Base-by-base conservation (phyloP, 2,329 filamentous ascomycete species). In the Pseudocercospora fijiensis region DNA sequence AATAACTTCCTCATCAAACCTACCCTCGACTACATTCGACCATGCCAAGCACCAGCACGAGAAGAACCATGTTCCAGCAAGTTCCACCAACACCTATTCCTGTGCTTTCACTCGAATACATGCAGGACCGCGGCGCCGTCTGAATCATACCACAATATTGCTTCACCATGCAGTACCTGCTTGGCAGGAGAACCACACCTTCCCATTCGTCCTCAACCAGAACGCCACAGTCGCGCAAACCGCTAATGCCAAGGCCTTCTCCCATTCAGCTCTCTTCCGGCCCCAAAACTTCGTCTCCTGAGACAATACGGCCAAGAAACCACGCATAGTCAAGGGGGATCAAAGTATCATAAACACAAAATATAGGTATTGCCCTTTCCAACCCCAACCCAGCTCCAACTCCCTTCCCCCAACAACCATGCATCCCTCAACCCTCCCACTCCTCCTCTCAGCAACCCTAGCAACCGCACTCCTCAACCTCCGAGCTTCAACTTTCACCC, bases 201-300 rank as follows among this genome's bases (percentile, higher is more conserved):
- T 49, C 24, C 26, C 7, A 53, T 53, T 30, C 49, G 49, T 28
- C 16, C 49, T 28, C 37, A 41, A 24, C 26, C 11, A 28, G 22
- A 53, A n/a, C 49, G 49, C 49, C 49, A 53, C 49, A 53, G 26
- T 53, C 28, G 26, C 28, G 28, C 49, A 53, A 13, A 53, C 49
- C 22, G 49, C 5, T 30, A 53, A 53, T 53, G 49, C 49, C 49
- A 53, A 53, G 49, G 1, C 6, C 37, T 13, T 13, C 30, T 33
- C 30, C 2, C 30, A 26, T 26, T 51, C 47, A 30, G 24, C 49
- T 53, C 37, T 13, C 37, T 41, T 41, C 37, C 5, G 1, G 13
- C 37, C 16, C 18, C 16, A 18, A 41, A n/a, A 41, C 26, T 28
- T 53, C 49, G 49, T 52, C 10, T 52, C 24, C 13, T 52, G 49